Base-by-base conservation (phyloP, 2,329 filamentous ascomycete genomes). In the Neonectria punicea region DNA sequence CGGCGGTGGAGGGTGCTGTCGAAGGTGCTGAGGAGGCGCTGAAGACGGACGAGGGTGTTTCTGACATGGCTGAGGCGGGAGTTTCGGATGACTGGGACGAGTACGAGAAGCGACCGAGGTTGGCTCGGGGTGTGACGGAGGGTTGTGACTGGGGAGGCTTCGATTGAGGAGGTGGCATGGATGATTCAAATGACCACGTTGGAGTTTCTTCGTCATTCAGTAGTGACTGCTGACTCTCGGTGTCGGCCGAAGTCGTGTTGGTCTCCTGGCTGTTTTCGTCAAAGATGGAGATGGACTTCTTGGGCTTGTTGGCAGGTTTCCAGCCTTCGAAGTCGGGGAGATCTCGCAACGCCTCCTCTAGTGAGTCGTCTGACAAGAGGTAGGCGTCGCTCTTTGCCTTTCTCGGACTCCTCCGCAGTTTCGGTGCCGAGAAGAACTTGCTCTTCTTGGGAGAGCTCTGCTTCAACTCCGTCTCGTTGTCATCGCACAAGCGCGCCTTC, bases 301-400 rank as follows among this genome's bases (percentile, higher is more conserved):
- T 76, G 0, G 75, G 68, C 64, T 82, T 83, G 6, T 70, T 51
- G 22, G 68, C 61, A 7, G 78, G 73, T 49, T 80, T 77, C 85
- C 85, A 87, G 11, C 78, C 80, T n/a, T 82, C 82, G 43, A 85
- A 75, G 50, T 88, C 86, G 1, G 86, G 85, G 11, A 89, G 73
- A 20, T 80, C 80, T 28, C 79, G 75, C 20, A 89, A 77, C 0
- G 82, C 85, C 62, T 88, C 86, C 30, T 88, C 86, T 44, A 89
- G 79, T 0, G 86, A 88, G 65, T 88, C 86, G 65, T 89, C 86
- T 0, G 86, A 89, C 71, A 87, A 79, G 18, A 87, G 68, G 60
- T 83, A 81, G 1, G 76, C 76, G 11, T 85, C 83, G 36, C 76
- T 74, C 53, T 79, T 80, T 39, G 77, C 74, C 41, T 73, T 70